Conservation (phyloP, 225 moss, liverwort and hornwort species). For the Sphagnum contortum region DNA sequence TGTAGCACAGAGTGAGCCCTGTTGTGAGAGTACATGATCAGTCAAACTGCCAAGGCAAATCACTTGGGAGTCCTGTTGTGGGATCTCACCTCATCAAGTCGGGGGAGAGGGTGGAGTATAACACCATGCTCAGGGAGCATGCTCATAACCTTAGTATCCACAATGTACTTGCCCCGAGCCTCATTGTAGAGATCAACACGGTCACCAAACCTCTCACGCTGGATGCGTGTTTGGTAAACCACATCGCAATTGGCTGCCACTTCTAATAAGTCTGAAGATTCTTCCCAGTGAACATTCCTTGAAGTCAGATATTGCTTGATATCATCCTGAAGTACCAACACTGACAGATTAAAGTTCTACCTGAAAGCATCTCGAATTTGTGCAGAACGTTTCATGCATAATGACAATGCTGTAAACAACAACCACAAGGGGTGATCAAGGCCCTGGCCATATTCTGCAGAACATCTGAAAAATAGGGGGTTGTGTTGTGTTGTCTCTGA, state of each 20-base stretch:
- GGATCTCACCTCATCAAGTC: conserved; percentile 76
- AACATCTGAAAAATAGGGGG: no score
- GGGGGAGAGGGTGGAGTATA: conserved; percentile 85
- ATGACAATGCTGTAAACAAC: no score
- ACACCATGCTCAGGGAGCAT: conserved; percentile 88
- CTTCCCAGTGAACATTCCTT: conserved; percentile 75
- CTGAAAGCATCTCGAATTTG: background rate
- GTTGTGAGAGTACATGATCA: no score
- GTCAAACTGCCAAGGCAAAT: no score
- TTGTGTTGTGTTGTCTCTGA: no score
- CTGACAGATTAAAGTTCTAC: background rate
- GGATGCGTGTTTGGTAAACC: conserved; percentile 97
- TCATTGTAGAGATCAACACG: conserved; percentile 68
- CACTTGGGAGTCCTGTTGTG: no score
- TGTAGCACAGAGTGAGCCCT: no score
- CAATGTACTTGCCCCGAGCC: conserved; percentile 89
- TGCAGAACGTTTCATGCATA: background rate
- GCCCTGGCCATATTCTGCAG: no score
- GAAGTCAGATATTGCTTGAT: conserved; percentile 86
- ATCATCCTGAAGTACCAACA: conserved; percentile 52
- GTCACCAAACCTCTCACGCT: conserved; percentile 90
- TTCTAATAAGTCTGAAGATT: conserved; percentile 85
- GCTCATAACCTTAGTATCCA: conserved; percentile 72
- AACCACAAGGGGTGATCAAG: no score
- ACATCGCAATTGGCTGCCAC: conserved; percentile 95